Percentiles rank a stretch among this genome's conserved stretches.
These are phyloP conservation scores for Penicillium turbatum DNA, from an alignment of 495 filamentous ascomycete species.

Conservation along the genomic window DNA sequence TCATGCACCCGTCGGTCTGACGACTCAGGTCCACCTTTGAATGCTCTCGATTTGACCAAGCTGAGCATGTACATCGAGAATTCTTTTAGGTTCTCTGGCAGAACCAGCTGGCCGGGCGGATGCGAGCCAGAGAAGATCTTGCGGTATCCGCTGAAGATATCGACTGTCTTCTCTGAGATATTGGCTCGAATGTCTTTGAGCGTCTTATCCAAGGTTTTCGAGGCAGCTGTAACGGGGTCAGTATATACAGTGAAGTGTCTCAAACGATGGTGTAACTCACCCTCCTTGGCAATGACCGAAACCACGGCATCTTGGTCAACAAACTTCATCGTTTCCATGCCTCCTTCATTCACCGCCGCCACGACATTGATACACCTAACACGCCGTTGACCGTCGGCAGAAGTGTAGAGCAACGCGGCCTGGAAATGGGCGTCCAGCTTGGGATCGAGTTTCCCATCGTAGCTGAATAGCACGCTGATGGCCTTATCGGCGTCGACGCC, in stretches of 20 bases:
- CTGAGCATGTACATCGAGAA: constrained; percentile 97
- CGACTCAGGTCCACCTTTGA: constrained; percentile 92
- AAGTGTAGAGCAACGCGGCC: constrained; percentile 89
- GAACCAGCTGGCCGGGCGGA: constrained; percentile 87
- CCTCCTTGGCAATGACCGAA: constrained; percentile 83
- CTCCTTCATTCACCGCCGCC: constrained; percentile 80
- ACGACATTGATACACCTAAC: constrained; percentile 93
- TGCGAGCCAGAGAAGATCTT: constrained; percentile 84
- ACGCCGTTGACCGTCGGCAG: constrained; percentile 79
- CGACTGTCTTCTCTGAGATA: constrained; percentile 88
- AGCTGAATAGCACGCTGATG: constrained; percentile 85
- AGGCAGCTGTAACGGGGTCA: constrained; percentile 52
- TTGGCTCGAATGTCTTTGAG: constrained; percentile 84
- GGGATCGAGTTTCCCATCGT: constrained; percentile 94
- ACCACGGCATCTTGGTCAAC: constrained; percentile 94
- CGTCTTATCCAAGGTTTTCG: constrained; percentile 71
- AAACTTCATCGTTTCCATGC: constrained; percentile 79
- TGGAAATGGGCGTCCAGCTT: constrained; percentile 99
- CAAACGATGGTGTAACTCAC: constrained; percentile 27
- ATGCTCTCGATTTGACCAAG: constrained; percentile 83
- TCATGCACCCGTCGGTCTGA: constrained; percentile 88
- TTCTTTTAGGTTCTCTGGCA: constrained; percentile 95
- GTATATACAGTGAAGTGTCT: constrained; percentile 1
- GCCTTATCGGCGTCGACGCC: constrained; percentile 91
- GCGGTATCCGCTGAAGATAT: constrained; percentile 89